Evolutionary conservation across 768 basidiomycete species (phyloP), one percentile per base, ranked within the genome.

Genomic region (Dacryopinax primogenitus): DNA sequence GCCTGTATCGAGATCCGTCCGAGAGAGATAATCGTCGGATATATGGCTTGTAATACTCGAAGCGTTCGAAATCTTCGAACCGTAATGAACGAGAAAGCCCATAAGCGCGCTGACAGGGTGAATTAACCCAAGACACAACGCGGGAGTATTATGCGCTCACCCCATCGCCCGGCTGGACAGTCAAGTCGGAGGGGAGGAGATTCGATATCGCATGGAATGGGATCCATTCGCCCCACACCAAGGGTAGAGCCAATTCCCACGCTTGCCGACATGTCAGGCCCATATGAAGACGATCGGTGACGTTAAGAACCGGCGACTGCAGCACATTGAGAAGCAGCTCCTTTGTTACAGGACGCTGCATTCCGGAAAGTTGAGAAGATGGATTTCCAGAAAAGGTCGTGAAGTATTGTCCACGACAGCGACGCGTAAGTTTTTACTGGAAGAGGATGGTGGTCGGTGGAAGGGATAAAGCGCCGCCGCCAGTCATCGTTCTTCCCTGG

Each of bases 21-120:
- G 26, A 4, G 6, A 58, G 15, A 13, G 9, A 58, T 28, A 58
- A 4, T 7, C 51, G 51, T 4, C 51, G 51, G 26, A 58, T 58
- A 58, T 58, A 30, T 30, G 51, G 51, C 51, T 28, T 58, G 30
- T 58, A 58, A 21, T 58, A 30, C 30, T 58, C 51, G 26, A 58
- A 30, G 9, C 51, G 51, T 13, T 23, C 51, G 26, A 58, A 58
- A 30, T 58, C 51, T 58, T 58, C 51, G 9, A 30, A 32, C 15
- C 26, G 9, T 32, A 18, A 30, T 32, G 26, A 21, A 26, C 51
- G 51, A 58, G 51, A 58, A 28, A 32, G 51, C 15, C 26, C 51
- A 21, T 9, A 28, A 9, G 51, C 11, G 23, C 18, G 4, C 11
- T 58, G 51, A 3, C 51, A 58, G 15, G 4, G 4, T 28, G 51